These are phyloP conservation scores for Abelmoschus esculentus DNA, from an alignment of 345 rosid genomes.

Conservation along the genomic window DNA sequence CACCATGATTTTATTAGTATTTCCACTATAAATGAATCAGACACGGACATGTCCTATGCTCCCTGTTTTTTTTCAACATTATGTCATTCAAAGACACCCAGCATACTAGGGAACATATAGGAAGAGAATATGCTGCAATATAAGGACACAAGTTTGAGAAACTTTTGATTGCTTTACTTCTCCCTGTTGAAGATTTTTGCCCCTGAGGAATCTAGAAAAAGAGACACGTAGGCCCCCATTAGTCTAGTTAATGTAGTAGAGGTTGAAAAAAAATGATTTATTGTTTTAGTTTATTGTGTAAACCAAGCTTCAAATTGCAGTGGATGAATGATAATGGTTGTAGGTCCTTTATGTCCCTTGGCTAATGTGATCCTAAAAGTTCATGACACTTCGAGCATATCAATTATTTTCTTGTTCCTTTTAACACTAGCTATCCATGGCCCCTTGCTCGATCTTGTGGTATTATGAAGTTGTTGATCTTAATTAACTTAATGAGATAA, in stretches of 20 bases:
- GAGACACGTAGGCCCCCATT: constrained; percentile 2
- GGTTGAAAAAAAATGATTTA: constrained; percentile 1
- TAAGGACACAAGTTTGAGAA: not conserved
- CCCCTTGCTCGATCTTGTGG: not conserved
- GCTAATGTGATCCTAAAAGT: constrained; percentile 3
- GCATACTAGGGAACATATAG: constrained; percentile 9
- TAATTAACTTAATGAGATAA: not conserved
- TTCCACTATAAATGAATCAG: not conserved
- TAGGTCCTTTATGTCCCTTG: not conserved
- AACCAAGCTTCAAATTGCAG: not conserved
- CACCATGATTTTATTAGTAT: not conserved
- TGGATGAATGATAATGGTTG: not conserved
- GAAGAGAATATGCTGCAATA: constrained; percentile 5
- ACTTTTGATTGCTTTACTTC: constrained; percentile 3
- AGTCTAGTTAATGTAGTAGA: not conserved
- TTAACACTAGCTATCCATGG: not conserved
- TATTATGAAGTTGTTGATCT: not conserved
- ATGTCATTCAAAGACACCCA: not conserved
- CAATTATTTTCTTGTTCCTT: constrained; percentile 9
- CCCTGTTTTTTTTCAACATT: not conserved
- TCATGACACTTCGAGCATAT: constrained; percentile 1
- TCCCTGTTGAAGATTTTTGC: not conserved
- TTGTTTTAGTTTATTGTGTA: constrained; percentile 6
- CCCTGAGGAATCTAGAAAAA: not conserved
- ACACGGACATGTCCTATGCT: not conserved